phyloP scores from a whole-genome alignment of 345 rosid species.

The Citrus australasica region DNA sequence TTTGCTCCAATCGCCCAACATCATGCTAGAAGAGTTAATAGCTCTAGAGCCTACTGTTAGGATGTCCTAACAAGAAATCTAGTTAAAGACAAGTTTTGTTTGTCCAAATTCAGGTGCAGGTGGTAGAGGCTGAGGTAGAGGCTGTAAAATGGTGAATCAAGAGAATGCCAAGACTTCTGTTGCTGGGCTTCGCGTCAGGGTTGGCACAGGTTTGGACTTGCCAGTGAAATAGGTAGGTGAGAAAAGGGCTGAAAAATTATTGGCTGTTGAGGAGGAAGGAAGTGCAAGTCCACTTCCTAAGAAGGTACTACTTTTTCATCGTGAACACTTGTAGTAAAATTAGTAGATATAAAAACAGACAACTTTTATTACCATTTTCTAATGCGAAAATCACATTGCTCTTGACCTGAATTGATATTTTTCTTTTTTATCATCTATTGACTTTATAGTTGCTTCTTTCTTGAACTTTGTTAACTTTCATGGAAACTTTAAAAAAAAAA shows the following conservation, averaged over 20 bases:
- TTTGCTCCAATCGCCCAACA: no score
- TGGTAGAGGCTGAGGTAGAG: constrained; percentile 44
- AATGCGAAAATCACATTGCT: background rate
- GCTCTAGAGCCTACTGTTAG: no score
- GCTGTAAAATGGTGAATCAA: constrained; percentile 34
- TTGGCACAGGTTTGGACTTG: constrained; percentile 24
- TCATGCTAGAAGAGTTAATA: no score
- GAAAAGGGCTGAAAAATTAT: constrained; percentile 34
- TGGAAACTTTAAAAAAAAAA: no score
- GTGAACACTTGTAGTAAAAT: background rate
- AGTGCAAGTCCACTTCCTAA: constrained; percentile 21
- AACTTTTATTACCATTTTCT: background rate
- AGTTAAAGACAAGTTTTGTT: no score
- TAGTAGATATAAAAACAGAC: background rate
- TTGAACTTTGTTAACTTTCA: no score
- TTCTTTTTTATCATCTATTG: background rate
- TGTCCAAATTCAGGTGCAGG: no score
- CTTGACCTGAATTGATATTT: background rate
- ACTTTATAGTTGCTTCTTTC: background rate
- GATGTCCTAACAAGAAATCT: no score
- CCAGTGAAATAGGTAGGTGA: constrained; percentile 21
- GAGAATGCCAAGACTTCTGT: constrained; percentile 29
- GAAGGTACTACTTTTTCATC: constrained; percentile 26
- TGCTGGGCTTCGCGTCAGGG: constrained; percentile 26
- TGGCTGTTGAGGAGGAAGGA: background rate